Conservation (phyloP, 768 basidiomycete species). For the Russula ochroleuca region DNA sequence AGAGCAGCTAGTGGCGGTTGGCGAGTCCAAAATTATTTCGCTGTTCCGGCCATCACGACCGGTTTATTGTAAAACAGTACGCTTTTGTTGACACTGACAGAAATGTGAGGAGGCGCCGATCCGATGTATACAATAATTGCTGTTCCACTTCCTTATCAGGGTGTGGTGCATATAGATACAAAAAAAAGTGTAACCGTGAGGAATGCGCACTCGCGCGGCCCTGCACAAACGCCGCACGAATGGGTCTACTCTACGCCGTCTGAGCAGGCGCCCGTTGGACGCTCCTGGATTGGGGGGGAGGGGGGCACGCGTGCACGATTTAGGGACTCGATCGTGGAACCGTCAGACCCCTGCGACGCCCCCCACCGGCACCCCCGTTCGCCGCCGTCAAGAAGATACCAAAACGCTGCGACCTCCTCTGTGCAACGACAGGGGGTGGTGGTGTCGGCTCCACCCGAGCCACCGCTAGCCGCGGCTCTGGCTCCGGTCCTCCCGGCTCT, state of each 20-base stretch:
- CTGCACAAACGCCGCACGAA: background rate
- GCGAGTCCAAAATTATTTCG: background rate
- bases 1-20: background rate
- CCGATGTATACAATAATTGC: conserved; percentile 12
- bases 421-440: background rate
- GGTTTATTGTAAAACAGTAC: background rate
- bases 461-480: background rate
- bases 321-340: conserved; percentile 16
- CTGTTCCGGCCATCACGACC: background rate
- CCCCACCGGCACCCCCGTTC: background rate
- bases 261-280: background rate
- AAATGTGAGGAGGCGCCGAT: background rate
- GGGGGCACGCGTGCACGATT: background rate
- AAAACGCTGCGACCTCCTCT: conserved; percentile 23
- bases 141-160: conserved; percentile 9
- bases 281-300: background rate
- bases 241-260: background rate
- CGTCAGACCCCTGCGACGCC: conserved; percentile 1
- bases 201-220: background rate
- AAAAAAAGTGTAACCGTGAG: background rate
- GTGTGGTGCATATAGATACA: conserved; percentile 10
- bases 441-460: background rate
- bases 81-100: background rate
- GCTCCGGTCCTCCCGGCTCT: background rate
- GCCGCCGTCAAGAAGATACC: conserved; percentile 26